Percentiles rank a stretch among this genome's conserved stretches.
These are phyloP conservation scores for Parietaria judaica DNA, from an alignment of 306 rosid species.

Conservation along the genomic window DNA sequence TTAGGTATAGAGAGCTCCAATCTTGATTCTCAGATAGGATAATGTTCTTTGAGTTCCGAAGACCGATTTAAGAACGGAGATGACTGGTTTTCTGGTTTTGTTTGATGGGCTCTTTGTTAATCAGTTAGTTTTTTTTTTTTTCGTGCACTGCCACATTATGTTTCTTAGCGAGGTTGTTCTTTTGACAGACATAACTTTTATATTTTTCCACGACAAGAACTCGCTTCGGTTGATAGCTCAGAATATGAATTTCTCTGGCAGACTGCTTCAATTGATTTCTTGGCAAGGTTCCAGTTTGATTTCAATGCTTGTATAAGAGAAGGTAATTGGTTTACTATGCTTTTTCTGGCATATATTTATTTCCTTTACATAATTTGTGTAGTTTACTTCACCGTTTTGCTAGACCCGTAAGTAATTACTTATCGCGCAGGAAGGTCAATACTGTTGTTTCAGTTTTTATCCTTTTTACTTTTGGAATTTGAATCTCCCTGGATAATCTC, in stretches of 20 bases:
- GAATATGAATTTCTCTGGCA: slow-evolving; percentile 78
- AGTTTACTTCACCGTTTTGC: too few relatives aligned
- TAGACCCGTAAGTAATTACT: too few relatives aligned
- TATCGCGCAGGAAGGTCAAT: too few relatives aligned
- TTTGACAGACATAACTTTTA: slow-evolving; percentile 76
- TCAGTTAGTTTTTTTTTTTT: neutral
- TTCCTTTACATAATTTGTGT: neutral
- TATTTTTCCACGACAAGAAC: slow-evolving; percentile 78
- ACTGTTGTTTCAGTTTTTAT: too few relatives aligned
- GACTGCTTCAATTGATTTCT: slow-evolving; percentile 77
- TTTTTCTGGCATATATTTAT: slow-evolving; percentile 1
- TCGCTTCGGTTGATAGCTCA: slow-evolving; percentile 31
- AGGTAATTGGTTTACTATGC: slow-evolving; percentile 45
- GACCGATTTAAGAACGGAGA: slow-evolving; percentile 1
- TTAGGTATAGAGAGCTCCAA: neutral
- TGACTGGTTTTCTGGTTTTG: neutral
- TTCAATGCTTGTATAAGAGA: slow-evolving; percentile 76
- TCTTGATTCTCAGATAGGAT: neutral
- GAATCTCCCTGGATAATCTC: slow-evolving; percentile 53
- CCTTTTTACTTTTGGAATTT: slow-evolving; percentile 24
- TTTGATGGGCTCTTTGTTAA: neutral
- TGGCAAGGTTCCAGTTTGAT: slow-evolving; percentile 87
- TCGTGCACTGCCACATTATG: neutral
- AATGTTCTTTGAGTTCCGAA: neutral
- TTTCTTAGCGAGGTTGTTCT: slow-evolving; percentile 6